Conservation (phyloP, 352 stramenopile species). For the Blastocystis sp. region DNA sequence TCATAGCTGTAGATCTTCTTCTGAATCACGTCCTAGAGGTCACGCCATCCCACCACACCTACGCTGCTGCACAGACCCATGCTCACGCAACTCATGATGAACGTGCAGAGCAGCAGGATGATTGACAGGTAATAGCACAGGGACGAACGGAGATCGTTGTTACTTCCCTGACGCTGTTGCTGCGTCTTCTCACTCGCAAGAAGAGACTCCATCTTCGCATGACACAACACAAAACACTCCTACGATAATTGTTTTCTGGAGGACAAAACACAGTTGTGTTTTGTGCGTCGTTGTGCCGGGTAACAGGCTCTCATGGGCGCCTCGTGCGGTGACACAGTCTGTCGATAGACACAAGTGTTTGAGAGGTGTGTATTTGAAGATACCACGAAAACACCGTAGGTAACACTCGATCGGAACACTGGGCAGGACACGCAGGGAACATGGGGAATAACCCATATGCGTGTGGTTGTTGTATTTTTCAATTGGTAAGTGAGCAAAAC, state of each 20-base stretch:
- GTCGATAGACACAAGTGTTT: no score
- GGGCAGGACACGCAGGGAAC: no score
- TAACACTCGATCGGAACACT: no score
- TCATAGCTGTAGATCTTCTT: constrained; percentile 43
- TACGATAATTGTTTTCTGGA: not conserved
- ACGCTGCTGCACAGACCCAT: constrained; percentile 10
- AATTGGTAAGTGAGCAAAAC: no score
- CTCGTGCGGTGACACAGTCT: no score
- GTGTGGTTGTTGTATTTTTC: no score
- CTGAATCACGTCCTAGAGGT: not conserved
- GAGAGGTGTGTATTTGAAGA: no score
- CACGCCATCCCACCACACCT: not conserved
- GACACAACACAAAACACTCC: no score
- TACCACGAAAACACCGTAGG: no score
- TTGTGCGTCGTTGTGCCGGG: not conserved
- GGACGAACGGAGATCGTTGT: constrained; percentile 5
- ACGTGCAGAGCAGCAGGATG: not conserved
- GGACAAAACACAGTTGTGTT: not conserved
- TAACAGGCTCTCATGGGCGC: not conserved
- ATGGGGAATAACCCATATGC: no score
- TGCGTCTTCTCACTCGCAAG: not conserved
- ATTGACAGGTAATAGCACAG: constrained; percentile 30
- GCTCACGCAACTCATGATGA: constrained; percentile 5
- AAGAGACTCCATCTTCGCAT: constrained; percentile 20
- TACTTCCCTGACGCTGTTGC: not conserved